phyloP scores from a whole-genome alignment of 805 yeast species.

The Hagleromyces aurorensis region DNA sequence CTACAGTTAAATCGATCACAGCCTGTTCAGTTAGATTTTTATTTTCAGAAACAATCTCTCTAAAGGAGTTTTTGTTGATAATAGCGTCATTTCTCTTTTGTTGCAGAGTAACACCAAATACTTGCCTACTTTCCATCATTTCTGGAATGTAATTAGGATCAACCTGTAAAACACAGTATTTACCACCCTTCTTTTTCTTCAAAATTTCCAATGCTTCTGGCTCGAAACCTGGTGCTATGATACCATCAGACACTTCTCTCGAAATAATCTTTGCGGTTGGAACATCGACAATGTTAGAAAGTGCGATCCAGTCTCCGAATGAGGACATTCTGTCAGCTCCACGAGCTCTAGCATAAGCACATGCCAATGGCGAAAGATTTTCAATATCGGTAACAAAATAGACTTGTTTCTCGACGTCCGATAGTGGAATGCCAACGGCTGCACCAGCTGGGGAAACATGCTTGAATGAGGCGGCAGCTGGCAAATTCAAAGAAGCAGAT shows the following conservation, averaged over 20 bases:
- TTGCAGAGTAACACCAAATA: constrained; percentile 89
- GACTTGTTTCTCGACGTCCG: constrained; percentile 86
- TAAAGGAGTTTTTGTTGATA: constrained; percentile 81
- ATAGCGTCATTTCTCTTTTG: constrained; percentile 98
- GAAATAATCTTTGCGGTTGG: constrained; percentile 97
- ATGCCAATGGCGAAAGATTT: constrained; percentile 92
- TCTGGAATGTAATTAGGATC: constrained; percentile 92
- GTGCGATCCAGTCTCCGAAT: constrained; percentile 96
- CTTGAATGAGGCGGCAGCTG: constrained; percentile 98
- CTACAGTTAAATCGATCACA: constrained; percentile 86
- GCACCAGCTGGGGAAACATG: constrained; percentile 99
- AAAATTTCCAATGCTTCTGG: constrained; percentile 87
- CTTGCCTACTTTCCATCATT: constrained; percentile 80
- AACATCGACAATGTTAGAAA: constrained; percentile 90
- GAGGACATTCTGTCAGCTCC: constrained; percentile 99
- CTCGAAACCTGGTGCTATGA: constrained; percentile 94
- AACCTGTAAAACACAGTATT: constrained; percentile 91
- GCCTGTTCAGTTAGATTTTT: constrained; percentile 89
- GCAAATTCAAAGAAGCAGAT: constrained; percentile 86
- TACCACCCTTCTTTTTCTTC: constrained; percentile 91
- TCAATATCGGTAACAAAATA: constrained; percentile 94
- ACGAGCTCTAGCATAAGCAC: constrained; percentile 98
- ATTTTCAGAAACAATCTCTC: constrained; percentile 83
- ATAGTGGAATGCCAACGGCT: constrained; percentile 91
- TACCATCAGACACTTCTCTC: constrained; percentile 97